Evolutionary conservation across 306 rosid genomes (phyloP), one percentile per base, ranked within the genome.

Genomic region (Vigna angularis): DNA sequence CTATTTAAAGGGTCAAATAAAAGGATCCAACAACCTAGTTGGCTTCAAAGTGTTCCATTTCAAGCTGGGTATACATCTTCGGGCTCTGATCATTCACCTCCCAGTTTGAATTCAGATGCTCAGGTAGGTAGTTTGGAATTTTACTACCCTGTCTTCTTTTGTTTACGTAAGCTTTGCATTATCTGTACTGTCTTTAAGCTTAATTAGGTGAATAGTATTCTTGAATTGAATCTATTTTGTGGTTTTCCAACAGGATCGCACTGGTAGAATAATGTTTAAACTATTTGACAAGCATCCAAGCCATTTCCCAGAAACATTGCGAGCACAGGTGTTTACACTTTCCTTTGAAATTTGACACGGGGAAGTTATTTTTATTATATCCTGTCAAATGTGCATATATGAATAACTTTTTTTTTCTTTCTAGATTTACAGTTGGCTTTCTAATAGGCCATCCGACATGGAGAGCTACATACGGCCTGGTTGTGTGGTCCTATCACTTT

Each of bases 401-500:
- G 40, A 10, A 12, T 52, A 42, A 45, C 24, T 12, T 20, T 65
- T 26, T 50, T 12, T 18, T 6, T 24, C 47, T 69, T 26, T 61
- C 45, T 69, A 94, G 98, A 89, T 94, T 75, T 90, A 73, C 86
- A 85, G 79, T 71, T 94, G 98, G 98, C 97, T 94, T 72, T 90
- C 97, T 55, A 90, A 83, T 72, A 85, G 97, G 79, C 98, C 98
- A 11, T 90, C 93, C 7, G 97, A 91, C 78, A 90, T 94, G 91
- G 97, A 94, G 85, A 94, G 98, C 86, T 88, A 90, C 93, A 91
- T 94, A 74, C 86, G 97, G 76, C 98, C 98, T 20, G 98, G 98
- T 28, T 94, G 98, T 59, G 98, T 94, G 74, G 85, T 94, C 73
- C 83, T 94, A 61, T 89, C 98, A 71, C 56, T 91, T 81, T 94